Base-by-base conservation (phyloP, 1,284 basidiomycete species). In the Ceratobasidium sp. region DNA sequence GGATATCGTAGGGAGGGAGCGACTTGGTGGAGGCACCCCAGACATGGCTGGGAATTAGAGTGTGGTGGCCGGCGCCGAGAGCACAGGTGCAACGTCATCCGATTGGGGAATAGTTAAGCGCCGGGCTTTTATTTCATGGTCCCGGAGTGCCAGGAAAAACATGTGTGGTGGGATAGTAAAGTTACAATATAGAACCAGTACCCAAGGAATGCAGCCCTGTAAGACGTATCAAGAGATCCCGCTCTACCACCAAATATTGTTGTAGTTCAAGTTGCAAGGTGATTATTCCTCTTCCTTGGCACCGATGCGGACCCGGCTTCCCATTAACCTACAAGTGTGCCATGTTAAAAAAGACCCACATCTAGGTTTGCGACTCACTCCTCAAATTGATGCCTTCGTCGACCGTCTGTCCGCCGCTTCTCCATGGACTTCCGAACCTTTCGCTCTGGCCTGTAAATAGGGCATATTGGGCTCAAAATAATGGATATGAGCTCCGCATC, bases 361-460 rank as follows among this genome's bases (percentile, higher is more conserved):
- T 4, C 13, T 37, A 24, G 19, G n/a, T 16, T 2, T 43, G 8
- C 29, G 2, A 34, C 83, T 79, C 77, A 88, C 87, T 86, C 84
- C 54, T 90, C 88, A 75, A 93, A 93, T 46, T 76, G 72, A 81
- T 95, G 93, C 1, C 93, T 92, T 34, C 94, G 86, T 81, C 94
- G 96, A 1, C 93, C 94, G 79, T 95, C 89, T 53, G 91, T 92
- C 65, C 91, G 86, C 48, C 94, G 87, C 81, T 95, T 95, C 79
- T 91, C 92, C 74, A 92, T 84, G 0, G 89, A 89, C 81, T 95
- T 95, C 78, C 87, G 87, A n/a, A 95, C 90, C 80, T 95, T 95
- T 62, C 92, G 87, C 79, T 95, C 93, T 0, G 94, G 94, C 6
- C 93, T 82, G 66, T 19, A 41, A 34, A 24, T 4, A 37, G 41